These are phyloP conservation scores for Hypoxylon sp. DNA, from an alignment of 2,329 filamentous ascomycete genomes.

Conservation along the genomic window DNA sequence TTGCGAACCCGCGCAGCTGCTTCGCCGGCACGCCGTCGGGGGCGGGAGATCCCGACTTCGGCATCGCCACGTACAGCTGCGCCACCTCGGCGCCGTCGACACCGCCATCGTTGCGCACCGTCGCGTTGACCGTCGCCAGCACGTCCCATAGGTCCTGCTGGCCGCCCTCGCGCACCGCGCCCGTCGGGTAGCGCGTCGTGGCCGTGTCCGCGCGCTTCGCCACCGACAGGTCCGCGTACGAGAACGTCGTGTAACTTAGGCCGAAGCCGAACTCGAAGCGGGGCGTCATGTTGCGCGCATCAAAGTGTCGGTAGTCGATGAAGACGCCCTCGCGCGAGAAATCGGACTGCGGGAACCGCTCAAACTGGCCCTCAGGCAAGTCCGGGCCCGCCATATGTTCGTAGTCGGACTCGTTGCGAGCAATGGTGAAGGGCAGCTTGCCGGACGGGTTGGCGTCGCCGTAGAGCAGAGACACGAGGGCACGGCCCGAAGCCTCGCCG, in stretches of 20 bases:
- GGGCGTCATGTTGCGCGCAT: constrained; percentile 56
- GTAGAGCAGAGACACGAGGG: constrained; percentile 64
- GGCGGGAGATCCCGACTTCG: background rate
- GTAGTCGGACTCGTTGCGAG: constrained; percentile 64
- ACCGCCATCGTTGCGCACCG: constrained; percentile 53
- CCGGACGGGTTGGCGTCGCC: constrained; percentile 65
- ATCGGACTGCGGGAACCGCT: constrained; percentile 58
- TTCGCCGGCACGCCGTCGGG: constrained; percentile 53
- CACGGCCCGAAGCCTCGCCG: constrained; percentile 67
- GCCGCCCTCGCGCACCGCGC: constrained; percentile 53
- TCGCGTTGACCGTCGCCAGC: constrained; percentile 50
- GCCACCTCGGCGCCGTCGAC: constrained; percentile 56
- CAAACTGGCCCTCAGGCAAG: constrained; percentile 58
- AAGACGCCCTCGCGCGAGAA: constrained; percentile 59
- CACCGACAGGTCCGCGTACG: constrained; percentile 54
- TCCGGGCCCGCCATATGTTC: constrained; percentile 52
- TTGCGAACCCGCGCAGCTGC: constrained; percentile 73
- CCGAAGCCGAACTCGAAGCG: constrained; percentile 66
- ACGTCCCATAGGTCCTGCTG: constrained; percentile 58
- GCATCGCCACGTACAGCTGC: constrained; percentile 58
- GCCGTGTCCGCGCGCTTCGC: constrained; percentile 40
- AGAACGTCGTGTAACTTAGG: constrained; percentile 63
- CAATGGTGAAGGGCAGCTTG: constrained; percentile 68
- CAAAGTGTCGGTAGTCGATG: constrained; percentile 64
- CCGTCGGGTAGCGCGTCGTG: constrained; percentile 49